Conservation (phyloP, 495 filamentous ascomycete genomes). For the Staphylotrichum longicolle region DNA sequence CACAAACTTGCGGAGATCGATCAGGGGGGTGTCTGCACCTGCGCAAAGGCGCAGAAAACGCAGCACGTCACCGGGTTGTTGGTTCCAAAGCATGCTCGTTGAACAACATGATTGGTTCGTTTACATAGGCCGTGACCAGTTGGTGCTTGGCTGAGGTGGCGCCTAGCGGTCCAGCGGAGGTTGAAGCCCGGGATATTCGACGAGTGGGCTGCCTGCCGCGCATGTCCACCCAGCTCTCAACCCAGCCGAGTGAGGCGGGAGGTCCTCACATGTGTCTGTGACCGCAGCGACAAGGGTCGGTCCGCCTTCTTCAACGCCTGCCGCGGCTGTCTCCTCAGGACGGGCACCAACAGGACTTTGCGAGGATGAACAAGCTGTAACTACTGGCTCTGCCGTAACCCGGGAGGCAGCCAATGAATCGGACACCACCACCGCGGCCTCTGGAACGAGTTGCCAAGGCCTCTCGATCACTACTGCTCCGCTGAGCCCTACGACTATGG, state of each 20-base stretch:
- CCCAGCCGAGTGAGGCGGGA: not conserved
- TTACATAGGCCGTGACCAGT: no score
- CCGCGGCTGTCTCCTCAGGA: not conserved
- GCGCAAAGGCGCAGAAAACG: no score
- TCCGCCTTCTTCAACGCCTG: conserved; percentile 8
- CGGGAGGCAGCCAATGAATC: not conserved
- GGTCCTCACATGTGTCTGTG: conserved; percentile 2
- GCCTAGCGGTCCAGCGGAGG: no score
- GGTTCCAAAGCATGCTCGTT: no score
- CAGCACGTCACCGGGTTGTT: no score
- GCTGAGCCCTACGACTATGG: not conserved
- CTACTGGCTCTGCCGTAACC: not conserved
- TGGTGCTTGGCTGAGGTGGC: no score
- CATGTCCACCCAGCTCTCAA: conserved; percentile 2
- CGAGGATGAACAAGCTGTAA: not conserved
- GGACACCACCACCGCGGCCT: not conserved
- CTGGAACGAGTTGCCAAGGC: not conserved
- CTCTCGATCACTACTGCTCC: not conserved
- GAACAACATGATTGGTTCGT: no score
- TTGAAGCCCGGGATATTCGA: not conserved
- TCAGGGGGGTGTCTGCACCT: no score
- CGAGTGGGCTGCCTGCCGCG: conserved; percentile 4
- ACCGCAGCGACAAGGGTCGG: conserved; percentile 2
- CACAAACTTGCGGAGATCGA: no score
- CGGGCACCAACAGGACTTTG: conserved; percentile 6